Conservation (phyloP, 2,329 filamentous ascomycete species). For the Rhytidhysteron rufulum region DNA sequence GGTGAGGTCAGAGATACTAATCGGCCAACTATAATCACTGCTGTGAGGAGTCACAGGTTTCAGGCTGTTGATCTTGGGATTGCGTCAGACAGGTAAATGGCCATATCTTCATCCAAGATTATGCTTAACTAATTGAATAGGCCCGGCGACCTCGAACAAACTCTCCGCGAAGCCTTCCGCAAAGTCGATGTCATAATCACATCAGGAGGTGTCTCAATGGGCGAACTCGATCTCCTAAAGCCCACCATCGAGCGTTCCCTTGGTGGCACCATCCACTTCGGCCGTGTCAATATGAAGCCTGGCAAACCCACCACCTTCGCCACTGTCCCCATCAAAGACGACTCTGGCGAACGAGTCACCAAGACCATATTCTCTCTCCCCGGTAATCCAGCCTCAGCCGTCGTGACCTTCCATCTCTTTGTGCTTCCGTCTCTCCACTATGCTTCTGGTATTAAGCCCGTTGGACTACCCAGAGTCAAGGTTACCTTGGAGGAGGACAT, state of each 20-base stretch:
- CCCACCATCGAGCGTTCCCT: conserved; percentile 88
- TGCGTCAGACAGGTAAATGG: conserved; percentile 63
- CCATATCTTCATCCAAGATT: background rate
- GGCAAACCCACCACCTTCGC: conserved; percentile 98
- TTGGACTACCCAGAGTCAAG: conserved; percentile 67
- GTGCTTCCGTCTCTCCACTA: conserved; percentile 83
- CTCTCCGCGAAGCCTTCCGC: conserved; percentile 70
- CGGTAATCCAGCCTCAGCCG: conserved; percentile 87
- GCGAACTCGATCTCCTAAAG: conserved; percentile 92
- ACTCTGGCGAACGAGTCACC: conserved; percentile 51
- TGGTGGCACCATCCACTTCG: conserved; percentile 92
- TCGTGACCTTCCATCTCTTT: conserved; percentile 93
- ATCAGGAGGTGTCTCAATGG: conserved; percentile 94
- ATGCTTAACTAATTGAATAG: conserved; percentile 45
- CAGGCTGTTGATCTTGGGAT: conserved; percentile 83
- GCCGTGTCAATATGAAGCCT: conserved; percentile 94
- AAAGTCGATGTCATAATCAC: conserved; percentile 81
- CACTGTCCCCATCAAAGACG: conserved; percentile 65
- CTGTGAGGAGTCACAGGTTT: conserved; percentile 70
- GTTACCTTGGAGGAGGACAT: conserved; percentile 72
- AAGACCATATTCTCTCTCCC: conserved; percentile 86
- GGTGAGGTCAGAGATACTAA: conserved; percentile 96
- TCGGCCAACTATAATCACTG: conserved; percentile 78
- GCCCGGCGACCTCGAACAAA: conserved; percentile 69
- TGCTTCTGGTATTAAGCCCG: conserved; percentile 63